A percentile compares a stretch with the other conserved stretches of the same genome.
Evolutionary conservation across 176 grass and related monocot genomes (phyloP).

Genomic region (Otatea glauca): DNA sequence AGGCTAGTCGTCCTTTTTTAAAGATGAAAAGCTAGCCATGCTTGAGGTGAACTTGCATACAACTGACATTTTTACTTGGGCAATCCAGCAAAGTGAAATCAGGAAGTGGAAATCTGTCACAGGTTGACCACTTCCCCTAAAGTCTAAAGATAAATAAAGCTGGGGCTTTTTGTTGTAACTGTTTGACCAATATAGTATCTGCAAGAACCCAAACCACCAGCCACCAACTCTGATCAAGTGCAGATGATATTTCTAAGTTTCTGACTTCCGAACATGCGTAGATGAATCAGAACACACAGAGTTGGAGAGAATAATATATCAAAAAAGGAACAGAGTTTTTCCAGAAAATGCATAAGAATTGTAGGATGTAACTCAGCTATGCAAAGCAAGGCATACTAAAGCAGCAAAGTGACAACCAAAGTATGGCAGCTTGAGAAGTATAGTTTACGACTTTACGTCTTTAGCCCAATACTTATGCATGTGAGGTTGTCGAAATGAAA

Average conservation of each 20-base stretch:
- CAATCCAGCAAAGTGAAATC: slow-evolving; percentile 11
- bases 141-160: slow-evolving; percentile 12
- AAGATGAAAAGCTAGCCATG: background rate
- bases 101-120: background rate
- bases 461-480: background rate
- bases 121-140: background rate
- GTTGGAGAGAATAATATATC: background rate
- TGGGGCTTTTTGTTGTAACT: background rate
- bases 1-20: background rate
- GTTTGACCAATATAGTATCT: slow-evolving; percentile 15
- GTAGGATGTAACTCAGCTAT: background rate
- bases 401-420: background rate
- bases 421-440: background rate
- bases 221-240: background rate
- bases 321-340: background rate
- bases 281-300: background rate
- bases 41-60: slow-evolving; percentile 8
- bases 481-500: background rate
- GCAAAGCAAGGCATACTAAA: background rate
- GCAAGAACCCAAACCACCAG: background rate
- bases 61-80: background rate
- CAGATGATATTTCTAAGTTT: slow-evolving; percentile 6
- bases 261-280: background rate
- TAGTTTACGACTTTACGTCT: background rate
- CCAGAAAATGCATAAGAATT: background rate